These are phyloP conservation scores for Pseudogymnoascus pannorum DNA, from an alignment of 2,329 filamentous ascomycete genomes.

Conservation along the genomic window DNA sequence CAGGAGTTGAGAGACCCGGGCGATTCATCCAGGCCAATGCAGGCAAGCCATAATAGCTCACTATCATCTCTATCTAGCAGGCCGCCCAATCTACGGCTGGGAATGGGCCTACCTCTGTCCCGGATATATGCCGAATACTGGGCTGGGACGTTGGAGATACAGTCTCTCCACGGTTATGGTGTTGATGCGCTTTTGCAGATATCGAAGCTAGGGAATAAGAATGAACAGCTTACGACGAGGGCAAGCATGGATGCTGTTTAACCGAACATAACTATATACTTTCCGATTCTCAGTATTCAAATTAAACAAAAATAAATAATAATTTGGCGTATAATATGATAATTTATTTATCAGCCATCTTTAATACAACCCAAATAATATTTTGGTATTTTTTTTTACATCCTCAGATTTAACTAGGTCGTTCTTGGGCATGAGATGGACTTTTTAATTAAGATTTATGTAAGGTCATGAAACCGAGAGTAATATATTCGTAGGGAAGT, in stretches of 20 bases:
- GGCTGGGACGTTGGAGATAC: conserved; percentile 85
- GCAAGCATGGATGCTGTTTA: conserved; percentile 68
- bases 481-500: background rate
- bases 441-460: background rate
- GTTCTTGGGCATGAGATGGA: too few relatives aligned
- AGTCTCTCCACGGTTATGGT: conserved; percentile 91
- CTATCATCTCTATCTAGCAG: conserved; percentile 73
- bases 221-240: conserved; percentile 79
- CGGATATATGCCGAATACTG: conserved; percentile 96
- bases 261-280: background rate
- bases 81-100: conserved; percentile 78
- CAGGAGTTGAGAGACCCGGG: conserved; percentile 59
- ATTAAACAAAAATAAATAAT: background rate
- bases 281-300: background rate
- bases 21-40: conserved; percentile 27
- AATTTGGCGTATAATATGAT: background rate
- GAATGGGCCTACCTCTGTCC: conserved; percentile 90
- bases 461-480: background rate
- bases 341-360: background rate
- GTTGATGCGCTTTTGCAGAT: conserved; percentile 96
- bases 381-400: background rate
- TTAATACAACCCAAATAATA: background rate
- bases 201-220: conserved; percentile 94
- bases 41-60: conserved; percentile 38
- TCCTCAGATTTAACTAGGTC: background rate